Evolutionary conservation across 2,329 filamentous ascomycete species (phyloP), one percentile per base, ranked within the genome.

Genomic region (Penicillium sp.): DNA sequence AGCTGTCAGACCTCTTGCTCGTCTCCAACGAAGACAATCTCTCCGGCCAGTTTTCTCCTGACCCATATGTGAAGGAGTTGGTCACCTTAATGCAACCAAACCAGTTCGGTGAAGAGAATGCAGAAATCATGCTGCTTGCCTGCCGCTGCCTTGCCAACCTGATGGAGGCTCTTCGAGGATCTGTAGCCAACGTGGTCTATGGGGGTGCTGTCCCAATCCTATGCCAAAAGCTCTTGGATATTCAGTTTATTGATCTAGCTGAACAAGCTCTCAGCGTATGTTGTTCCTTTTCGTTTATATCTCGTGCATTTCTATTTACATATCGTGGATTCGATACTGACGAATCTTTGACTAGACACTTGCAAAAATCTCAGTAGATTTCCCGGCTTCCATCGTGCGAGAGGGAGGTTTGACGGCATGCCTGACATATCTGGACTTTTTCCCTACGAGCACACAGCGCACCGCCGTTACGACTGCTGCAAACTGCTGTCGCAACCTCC

Each of bases 21-120:
- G 90, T 99, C 35, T 96, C 93, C 11, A 97, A 94, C 63, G 94
- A 99, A 75, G 94, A 99, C 70, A 97, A 95, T 62, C 82, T 99
- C 11, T 90, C 93, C 1, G 94, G 94, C 4, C 91, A 97, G 68
- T 97, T 99, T 72, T 90, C 90, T 1, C 91, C 94, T 2, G 94
- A 99, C 75, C 84, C 90, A 8, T 97, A 94, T 69, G 91, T 99
- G 53, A 97, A 96, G 75, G 94, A 99, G 75, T 81, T 99, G 50
- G 92, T 99, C 46, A 77, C 82, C 12, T 78, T 99, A 64, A 97
- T 99, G 94, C 89, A 95, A 65, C 89, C 90, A 2, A 90, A 90
- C 69, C 91, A 95, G 54, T 86, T 90, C 60, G 87, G 86, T 22
- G 91, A 96, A 66, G 92, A 95, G 71, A 97, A 96, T 65, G 90